Evolutionary conservation across 176 grass and related monocot genomes (phyloP).

Genomic region (Olyra latifolia): DNA sequence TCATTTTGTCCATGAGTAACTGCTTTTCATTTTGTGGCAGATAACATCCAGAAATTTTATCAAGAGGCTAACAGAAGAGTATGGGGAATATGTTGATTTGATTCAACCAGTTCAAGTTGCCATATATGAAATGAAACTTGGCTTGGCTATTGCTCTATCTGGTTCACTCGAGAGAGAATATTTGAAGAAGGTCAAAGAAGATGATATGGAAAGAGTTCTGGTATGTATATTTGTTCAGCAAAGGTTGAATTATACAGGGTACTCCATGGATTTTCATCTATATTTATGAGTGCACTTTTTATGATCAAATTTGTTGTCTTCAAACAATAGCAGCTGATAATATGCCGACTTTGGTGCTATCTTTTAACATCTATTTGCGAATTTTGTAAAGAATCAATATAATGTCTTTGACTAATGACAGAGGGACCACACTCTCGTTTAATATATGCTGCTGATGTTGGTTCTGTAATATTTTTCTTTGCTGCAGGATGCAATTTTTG

Average conservation of each 20-base stretch:
- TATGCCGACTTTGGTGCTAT: neutral
- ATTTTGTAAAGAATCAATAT: neutral
- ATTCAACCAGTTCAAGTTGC: conserved; percentile 95
- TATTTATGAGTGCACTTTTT: neutral
- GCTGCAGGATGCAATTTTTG: conserved; percentile 69
- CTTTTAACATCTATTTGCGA: neutral
- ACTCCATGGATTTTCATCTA: neutral
- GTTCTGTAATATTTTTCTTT: conserved; percentile 19
- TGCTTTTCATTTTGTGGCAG: conserved; percentile 34
- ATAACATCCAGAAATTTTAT: conserved; percentile 70
- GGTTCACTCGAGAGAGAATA: conserved; percentile 72
- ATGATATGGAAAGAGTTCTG: conserved; percentile 57
- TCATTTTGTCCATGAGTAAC: conserved; percentile 2
- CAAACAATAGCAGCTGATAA: conserved; percentile 1
- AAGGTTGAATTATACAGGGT: neutral
- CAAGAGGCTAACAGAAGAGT: conserved; percentile 77
- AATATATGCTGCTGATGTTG: conserved; percentile 17
- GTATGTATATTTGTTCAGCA: conserved; percentile 49
- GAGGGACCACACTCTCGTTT: neutral
- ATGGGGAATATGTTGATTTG: conserved; percentile 76
- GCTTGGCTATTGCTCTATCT: conserved; percentile 69
- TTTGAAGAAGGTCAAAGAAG: conserved; percentile 64
- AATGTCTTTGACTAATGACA: neutral
- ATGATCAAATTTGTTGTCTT: neutral
- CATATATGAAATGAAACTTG: conserved; percentile 97